Evolutionary conservation across 2,329 filamentous ascomycete genomes (phyloP), one percentile per base, ranked within the genome.

Genomic region (Rugonectria rugulosa): DNA sequence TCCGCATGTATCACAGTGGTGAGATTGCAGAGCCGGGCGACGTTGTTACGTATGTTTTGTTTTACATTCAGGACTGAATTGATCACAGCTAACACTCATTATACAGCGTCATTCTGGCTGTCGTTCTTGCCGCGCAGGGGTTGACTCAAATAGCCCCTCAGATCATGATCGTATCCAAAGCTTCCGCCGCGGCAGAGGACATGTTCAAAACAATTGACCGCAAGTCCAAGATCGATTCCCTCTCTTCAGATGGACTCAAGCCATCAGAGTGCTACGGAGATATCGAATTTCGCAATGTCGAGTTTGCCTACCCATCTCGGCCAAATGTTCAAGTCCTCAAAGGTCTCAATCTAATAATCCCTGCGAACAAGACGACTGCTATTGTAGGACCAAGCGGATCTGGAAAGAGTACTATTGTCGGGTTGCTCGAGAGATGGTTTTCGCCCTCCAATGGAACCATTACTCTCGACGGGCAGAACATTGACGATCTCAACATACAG

Each of bases 131-230:
- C 20, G 37, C 37, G 9, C 37, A 40, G 19, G 37, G 37, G 5
- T 7, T 40, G 11, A 40, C 37, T 7, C 9, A 12, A n/a, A 40
- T 40, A 23, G 37, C 37, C 10, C 37, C 37, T 8, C 37, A 40
- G n/a, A 40, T 40, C 11, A 40, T 40, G 37, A 21, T 40, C 20
- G 37, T 40, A 14, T 40, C 37, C 20, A 40, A 91, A 60, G 84
- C 93, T 27, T 86, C 86, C 2, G 89, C 90, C 10, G 91, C 91
- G 3, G 91, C 89, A 2, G 81, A 82, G 34, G 95, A 96, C 76
- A 94, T 96, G 49, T 96, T 87, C 75, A 87, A 83, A 67, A 95
- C 91, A 1, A 96, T 96, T 61, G 91, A 96, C 70, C 91, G 0
- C 88, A 90, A 1, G 9, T 69, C 70, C 1, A 40, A 57, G 3